Percentiles rank a stretch among this genome's conserved stretches.
phyloP scores from a whole-genome alignment of 352 stramenopile genomes.

The Globisporangium echinulatum region DNA sequence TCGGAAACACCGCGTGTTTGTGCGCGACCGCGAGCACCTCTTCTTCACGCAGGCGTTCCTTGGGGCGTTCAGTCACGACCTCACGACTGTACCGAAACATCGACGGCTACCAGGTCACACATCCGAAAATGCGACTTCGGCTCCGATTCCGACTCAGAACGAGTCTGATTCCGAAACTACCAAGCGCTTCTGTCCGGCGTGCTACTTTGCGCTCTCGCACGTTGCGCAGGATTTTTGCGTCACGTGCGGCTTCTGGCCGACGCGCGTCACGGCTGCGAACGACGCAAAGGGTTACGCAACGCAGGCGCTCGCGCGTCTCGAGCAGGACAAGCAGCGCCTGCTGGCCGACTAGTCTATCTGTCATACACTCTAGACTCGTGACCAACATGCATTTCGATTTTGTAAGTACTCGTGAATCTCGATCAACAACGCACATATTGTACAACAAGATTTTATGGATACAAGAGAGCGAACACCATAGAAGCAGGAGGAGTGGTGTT shows the following conservation, averaged over 20 bases:
- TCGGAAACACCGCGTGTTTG: slow-evolving; percentile 35
- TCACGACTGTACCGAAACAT: slow-evolving; percentile 35
- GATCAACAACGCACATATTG: no score
- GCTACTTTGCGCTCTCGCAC: slow-evolving; percentile 39
- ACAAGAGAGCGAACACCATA: no score
- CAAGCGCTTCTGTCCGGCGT: slow-evolving; percentile 22
- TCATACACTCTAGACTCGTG: neutral
- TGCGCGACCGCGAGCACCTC: slow-evolving; percentile 62
- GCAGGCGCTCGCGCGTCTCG: slow-evolving; percentile 35
- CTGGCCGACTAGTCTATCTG: neutral
- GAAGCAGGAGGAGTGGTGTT: no score
- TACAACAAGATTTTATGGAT: no score
- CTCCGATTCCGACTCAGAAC: neutral
- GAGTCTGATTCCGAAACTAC: no score
- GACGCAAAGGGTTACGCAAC: slow-evolving; percentile 42
- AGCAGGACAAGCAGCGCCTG: slow-evolving; percentile 21
- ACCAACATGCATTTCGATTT: neutral
- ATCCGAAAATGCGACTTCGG: neutral
- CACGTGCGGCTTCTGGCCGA: slow-evolving; percentile 68
- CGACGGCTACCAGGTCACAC: slow-evolving; percentile 3
- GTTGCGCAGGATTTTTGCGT: slow-evolving; percentile 45
- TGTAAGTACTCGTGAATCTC: no score
- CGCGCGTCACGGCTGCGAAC: slow-evolving; percentile 45
- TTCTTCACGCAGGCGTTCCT: slow-evolving; percentile 68
- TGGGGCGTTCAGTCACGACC: slow-evolving; percentile 34